These are phyloP conservation scores for Tilletia walkeri DNA, from an alignment of 1,284 basidiomycete species.

Conservation along the genomic window DNA sequence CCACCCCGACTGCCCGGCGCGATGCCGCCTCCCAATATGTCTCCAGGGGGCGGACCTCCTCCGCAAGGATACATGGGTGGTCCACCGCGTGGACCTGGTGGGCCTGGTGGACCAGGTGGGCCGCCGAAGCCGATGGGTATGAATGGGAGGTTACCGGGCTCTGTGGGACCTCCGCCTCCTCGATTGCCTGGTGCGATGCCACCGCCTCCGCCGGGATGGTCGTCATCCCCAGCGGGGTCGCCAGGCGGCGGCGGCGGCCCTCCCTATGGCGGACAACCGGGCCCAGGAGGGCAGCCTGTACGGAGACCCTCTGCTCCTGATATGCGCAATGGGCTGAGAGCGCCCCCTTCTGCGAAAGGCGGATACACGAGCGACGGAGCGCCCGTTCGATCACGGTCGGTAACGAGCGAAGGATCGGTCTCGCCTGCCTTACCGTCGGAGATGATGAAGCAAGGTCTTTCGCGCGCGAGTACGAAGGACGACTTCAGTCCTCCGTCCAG, in stretches of 20 bases:
- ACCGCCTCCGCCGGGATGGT: not conserved
- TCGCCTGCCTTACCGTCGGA: conserved; percentile 34
- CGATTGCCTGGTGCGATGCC: conserved; percentile 14
- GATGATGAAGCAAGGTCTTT: conserved; percentile 40
- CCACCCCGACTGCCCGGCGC: conserved; percentile 19
- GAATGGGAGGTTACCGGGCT: conserved; percentile 20
- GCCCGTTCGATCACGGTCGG: conserved; percentile 6
- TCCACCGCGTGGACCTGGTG: conserved; percentile 6
- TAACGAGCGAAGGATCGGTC: conserved; percentile 18
- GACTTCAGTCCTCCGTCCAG: conserved; percentile 16
- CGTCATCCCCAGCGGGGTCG: conserved; percentile 4
- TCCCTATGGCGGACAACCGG: too few species aligned
- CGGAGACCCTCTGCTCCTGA: not conserved
- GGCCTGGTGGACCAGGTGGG: not conserved
- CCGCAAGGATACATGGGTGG: too few species aligned
- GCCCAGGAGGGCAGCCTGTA: too few species aligned
- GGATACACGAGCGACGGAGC: conserved; percentile 13
- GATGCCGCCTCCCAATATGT: not conserved
- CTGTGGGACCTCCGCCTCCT: conserved; percentile 19
- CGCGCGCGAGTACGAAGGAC: conserved; percentile 12
- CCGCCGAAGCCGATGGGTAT: not conserved
- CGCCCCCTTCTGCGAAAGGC: not conserved
- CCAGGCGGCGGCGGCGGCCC: not conserved
- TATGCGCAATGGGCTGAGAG: conserved; percentile 4
- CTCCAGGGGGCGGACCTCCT: not conserved